Conservation (phyloP, 495 filamentous ascomycete genomes). For the Chaetomium cochliodes region DNA sequence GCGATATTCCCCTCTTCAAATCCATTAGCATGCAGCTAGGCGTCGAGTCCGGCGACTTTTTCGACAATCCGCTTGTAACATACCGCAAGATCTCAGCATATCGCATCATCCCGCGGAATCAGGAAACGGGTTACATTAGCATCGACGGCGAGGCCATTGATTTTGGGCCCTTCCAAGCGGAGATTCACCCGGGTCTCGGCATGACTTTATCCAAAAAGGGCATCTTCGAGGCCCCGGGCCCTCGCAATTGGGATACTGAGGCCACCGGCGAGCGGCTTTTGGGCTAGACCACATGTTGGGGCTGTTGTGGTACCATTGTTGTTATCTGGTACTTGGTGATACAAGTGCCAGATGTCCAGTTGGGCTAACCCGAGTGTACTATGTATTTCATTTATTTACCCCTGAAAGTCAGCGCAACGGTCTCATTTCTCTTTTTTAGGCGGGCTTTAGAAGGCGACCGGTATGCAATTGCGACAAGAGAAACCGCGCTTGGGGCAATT, state of each 20-base stretch:
- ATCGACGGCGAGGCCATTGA: slow-evolving; percentile 88
- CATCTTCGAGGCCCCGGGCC: slow-evolving; percentile 70
- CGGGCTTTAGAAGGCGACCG: background rate
- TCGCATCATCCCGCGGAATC: slow-evolving; percentile 71
- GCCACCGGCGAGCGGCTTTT: slow-evolving; percentile 31
- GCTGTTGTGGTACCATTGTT: background rate
- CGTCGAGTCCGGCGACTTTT: slow-evolving; percentile 70
- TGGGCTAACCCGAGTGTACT: background rate
- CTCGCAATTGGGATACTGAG: slow-evolving; percentile 48
- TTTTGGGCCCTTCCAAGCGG: slow-evolving; percentile 85
- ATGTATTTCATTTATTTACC: background rate
- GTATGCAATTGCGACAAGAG: background rate
- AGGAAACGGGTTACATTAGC: slow-evolving; percentile 73
- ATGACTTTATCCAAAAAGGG: slow-evolving; percentile 72
- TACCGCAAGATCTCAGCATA: slow-evolving; percentile 83
- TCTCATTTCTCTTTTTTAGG: background rate
- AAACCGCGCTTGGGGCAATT: background rate
- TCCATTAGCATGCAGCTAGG: slow-evolving; percentile 65
- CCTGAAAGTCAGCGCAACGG: background rate
- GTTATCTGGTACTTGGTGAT: background rate
- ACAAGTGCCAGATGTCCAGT: background rate
- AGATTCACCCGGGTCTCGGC: slow-evolving; percentile 82
- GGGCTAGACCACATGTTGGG: slow-evolving; percentile 19
- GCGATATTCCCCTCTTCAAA: slow-evolving; percentile 62
- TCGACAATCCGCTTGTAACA: slow-evolving; percentile 70